Evolutionary conservation across 495 filamentous ascomycete genomes (phyloP).

Genomic region (Cairneyella variabilis): DNA sequence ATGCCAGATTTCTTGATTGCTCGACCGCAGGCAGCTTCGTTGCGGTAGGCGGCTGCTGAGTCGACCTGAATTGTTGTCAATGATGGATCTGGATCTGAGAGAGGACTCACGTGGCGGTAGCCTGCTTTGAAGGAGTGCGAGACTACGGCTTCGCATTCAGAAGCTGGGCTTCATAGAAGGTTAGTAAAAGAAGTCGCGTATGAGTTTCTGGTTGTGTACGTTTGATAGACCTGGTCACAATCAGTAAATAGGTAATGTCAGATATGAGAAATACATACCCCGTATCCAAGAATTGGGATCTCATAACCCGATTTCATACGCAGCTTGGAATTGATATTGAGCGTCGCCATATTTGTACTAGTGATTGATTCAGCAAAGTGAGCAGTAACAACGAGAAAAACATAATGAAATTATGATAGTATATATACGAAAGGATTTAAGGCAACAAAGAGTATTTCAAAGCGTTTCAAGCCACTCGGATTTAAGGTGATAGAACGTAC

Average conservation of each 20-base stretch:
- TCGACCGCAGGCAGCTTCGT: constrained; percentile 61
- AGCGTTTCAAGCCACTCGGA: too few relatives aligned
- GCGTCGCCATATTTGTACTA: constrained; percentile 47
- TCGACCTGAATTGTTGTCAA: constrained; percentile 49
- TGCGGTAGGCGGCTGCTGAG: constrained; percentile 65
- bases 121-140: constrained; percentile 62
- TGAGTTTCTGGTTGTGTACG: constrained; percentile 39
- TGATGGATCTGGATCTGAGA: background rate
- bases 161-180: constrained; percentile 25
- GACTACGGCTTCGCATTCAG: constrained; percentile 52
- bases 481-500: too few relatives aligned
- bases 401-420: background rate
- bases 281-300: constrained; percentile 72
- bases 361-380: too few relatives aligned
- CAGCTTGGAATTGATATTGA: constrained; percentile 59
- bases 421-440: background rate
- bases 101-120: constrained; percentile 61
- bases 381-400: background rate
- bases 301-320: constrained; percentile 74
- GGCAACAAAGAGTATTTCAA: background rate
- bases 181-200: background rate
- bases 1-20: constrained; percentile 57
- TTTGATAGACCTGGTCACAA: constrained; percentile 65
- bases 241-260: constrained; percentile 3
- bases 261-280: constrained; percentile 46